A percentile compares a stretch with the other conserved stretches of the same genome.
These are phyloP conservation scores for Dothideomycetes sp. DNA, from an alignment of 2,329 filamentous ascomycete genomes.

Conservation along the genomic window DNA sequence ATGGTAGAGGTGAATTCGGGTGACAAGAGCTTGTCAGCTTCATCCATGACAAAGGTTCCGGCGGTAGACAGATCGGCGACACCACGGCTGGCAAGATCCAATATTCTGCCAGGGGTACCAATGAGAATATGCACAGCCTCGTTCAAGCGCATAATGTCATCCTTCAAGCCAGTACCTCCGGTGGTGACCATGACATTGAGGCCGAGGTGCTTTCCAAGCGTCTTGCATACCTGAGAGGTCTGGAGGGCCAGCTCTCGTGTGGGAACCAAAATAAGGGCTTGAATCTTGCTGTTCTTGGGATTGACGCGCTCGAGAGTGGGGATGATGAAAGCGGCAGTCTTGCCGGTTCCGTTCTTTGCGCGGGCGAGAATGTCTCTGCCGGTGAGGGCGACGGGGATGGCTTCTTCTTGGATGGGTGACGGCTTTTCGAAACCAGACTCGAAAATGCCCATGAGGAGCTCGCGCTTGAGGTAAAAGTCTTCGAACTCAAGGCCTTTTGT, in stretches of 20 bases:
- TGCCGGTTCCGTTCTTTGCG: conserved; percentile 97
- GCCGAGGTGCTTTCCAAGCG: conserved; percentile 88
- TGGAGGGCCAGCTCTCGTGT: conserved; percentile 95
- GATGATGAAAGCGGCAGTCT: conserved; percentile 96
- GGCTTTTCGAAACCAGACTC: conserved; percentile 98
- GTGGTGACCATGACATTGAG: conserved; percentile 99
- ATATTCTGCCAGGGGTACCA: conserved; percentile 89
- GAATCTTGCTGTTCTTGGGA: conserved; percentile 90
- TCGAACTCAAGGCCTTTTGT: conserved; percentile 98
- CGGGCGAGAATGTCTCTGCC: conserved; percentile 91
- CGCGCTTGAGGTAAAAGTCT: conserved; percentile 88
- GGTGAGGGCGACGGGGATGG: conserved; percentile 90
- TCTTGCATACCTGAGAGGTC: conserved; percentile 99
- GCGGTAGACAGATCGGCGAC: conserved; percentile 94
- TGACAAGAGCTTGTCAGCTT: conserved; percentile 95
- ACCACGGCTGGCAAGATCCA: conserved; percentile 91
- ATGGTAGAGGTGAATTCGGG: conserved; percentile 96
- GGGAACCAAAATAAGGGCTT: conserved; percentile 91
- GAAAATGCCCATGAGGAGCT: conserved; percentile 97
- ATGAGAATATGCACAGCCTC: conserved; percentile 96
- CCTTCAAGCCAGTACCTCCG: conserved; percentile 85
- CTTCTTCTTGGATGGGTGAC: conserved; percentile 98
- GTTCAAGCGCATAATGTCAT: conserved; percentile 91
- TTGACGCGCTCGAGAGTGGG: conserved; percentile 93
- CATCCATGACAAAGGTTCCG: conserved; percentile 98